Evolutionary conservation across 768 basidiomycete genomes (phyloP).

Genomic region (Leccinum fibrillosum): DNA sequence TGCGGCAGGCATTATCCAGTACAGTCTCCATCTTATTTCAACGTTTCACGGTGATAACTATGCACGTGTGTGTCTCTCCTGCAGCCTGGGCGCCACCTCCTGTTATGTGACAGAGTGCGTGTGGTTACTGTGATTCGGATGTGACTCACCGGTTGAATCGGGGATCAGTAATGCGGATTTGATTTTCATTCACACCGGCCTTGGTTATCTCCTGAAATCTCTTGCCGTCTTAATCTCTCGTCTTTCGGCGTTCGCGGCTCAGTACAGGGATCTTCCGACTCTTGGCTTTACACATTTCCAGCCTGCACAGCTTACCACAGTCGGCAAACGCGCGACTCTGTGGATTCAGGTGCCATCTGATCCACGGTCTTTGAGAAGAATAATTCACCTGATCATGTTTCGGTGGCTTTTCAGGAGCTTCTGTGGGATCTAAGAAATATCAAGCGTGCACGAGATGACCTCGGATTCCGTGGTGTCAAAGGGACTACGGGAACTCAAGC

Average conservation of each 20-base stretch:
- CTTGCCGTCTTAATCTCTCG: slow-evolving; percentile 90
- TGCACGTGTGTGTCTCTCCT: slow-evolving; percentile 4
- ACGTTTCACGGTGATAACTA: slow-evolving; percentile 9
- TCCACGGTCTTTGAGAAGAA: background rate
- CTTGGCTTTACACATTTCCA: slow-evolving; percentile 99
- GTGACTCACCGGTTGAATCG: slow-evolving; percentile 11
- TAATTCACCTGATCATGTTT: background rate
- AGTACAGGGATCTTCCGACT: slow-evolving; percentile 87
- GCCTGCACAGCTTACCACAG: slow-evolving; percentile 96
- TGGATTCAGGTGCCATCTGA: slow-evolving; percentile 78
- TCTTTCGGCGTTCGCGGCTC: slow-evolving; percentile 76
- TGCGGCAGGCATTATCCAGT: slow-evolving; percentile 96
- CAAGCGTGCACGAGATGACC: slow-evolving; percentile 81
- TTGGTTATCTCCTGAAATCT: slow-evolving; percentile 80
- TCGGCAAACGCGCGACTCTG: slow-evolving; percentile 92
- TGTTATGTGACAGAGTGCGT: slow-evolving; percentile 98
- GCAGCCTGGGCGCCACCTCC: slow-evolving; percentile 90
- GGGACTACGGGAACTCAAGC: slow-evolving; percentile 99
- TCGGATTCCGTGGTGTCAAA: slow-evolving; percentile 98
- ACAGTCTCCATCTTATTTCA: slow-evolving; percentile 25
- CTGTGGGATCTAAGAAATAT: slow-evolving; percentile 96
- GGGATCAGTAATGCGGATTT: slow-evolving; percentile 87
- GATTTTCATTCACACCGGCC: slow-evolving; percentile 89
- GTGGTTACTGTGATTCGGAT: slow-evolving; percentile 2
- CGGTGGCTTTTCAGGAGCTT: slow-evolving; percentile 56